Evolutionary conservation across 176 grass and related monocot genomes (phyloP).

Genomic region (Rhipidocladum racemiflorum): DNA sequence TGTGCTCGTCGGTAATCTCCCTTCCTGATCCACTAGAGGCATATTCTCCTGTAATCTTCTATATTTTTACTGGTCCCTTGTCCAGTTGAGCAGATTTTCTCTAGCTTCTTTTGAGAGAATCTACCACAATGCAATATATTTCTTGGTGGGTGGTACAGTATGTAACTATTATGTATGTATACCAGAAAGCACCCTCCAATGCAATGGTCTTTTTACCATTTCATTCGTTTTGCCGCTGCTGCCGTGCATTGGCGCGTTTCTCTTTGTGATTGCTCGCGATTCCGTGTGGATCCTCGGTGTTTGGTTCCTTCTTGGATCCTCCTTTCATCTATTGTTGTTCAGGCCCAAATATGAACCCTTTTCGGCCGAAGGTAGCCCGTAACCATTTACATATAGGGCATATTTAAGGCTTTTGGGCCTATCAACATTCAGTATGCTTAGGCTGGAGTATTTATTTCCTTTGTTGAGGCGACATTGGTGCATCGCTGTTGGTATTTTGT

Average conservation of each 20-base stretch:
- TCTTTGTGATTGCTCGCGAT: not conserved
- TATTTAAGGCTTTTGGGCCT: not conserved
- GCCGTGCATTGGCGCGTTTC: not conserved
- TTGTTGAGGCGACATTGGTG: not conserved
- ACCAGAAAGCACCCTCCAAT: constrained; percentile 11
- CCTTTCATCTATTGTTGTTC: not conserved
- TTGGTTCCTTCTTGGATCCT: not conserved
- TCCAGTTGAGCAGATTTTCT: constrained; percentile 35
- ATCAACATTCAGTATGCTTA: not conserved
- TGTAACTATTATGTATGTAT: constrained; percentile 41
- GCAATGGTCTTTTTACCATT: not conserved
- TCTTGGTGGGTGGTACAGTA: constrained; percentile 25
- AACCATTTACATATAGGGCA: not conserved
- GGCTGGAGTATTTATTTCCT: too few relatives aligned
- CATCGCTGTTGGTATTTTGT: not conserved
- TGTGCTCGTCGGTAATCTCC: not conserved
- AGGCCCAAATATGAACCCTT: too few relatives aligned
- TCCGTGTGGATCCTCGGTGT: not conserved
- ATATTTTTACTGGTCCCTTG: constrained; percentile 17
- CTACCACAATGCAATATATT: constrained; percentile 3
- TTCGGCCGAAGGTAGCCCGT: not conserved
- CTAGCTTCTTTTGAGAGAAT: constrained; percentile 14
- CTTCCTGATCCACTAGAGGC: not conserved
- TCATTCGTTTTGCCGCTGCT: not conserved
- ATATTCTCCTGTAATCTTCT: not conserved